Conservation (phyloP, 768 basidiomycete genomes). For the Lepiota brunneoincarnata region DNA sequence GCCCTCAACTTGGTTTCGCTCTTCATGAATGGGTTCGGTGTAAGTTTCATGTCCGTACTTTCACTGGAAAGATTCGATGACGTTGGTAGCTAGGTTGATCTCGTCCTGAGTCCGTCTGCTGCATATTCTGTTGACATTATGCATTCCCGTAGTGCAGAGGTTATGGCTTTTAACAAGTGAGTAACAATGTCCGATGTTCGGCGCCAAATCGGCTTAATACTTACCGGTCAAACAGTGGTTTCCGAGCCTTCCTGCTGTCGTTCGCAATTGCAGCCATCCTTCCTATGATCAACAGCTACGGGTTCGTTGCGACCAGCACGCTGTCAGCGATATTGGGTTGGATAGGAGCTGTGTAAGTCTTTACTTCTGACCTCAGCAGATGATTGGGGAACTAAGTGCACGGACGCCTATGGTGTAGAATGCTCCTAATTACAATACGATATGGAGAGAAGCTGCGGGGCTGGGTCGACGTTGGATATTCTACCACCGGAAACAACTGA, state of each 20-base stretch:
- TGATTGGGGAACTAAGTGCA: slow-evolving; percentile 6
- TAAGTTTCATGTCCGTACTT: slow-evolving; percentile 26
- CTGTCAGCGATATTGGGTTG: slow-evolving; percentile 43
- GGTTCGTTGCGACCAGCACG: slow-evolving; percentile 46
- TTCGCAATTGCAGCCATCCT: slow-evolving; percentile 42
- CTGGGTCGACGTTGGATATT: slow-evolving; percentile 56
- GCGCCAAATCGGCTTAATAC: too few species aligned
- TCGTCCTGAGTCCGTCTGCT: slow-evolving; percentile 50
- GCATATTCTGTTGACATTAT: slow-evolving; percentile 61
- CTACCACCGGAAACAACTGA: slow-evolving; percentile 36
- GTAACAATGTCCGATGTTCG: slow-evolving; percentile 16
- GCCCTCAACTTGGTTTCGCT: slow-evolving; percentile 49
- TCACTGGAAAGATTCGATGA: not conserved
- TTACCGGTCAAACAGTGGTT: slow-evolving; percentile 30
- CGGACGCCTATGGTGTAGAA: slow-evolving; percentile 25
- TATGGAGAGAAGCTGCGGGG: slow-evolving; percentile 58
- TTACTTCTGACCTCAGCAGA: not conserved
- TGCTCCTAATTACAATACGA: slow-evolving; percentile 49
- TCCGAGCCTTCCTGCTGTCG: slow-evolving; percentile 42
- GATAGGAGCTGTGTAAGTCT: slow-evolving; percentile 49
- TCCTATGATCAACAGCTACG: slow-evolving; percentile 51
- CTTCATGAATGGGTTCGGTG: slow-evolving; percentile 65
- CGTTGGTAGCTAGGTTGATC: slow-evolving; percentile 41
- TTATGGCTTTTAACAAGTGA: slow-evolving; percentile 52
- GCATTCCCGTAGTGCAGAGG: slow-evolving; percentile 59